These are phyloP conservation scores for Chloris gayana DNA, from an alignment of 176 grass and related monocot genomes.

Conservation along the genomic window DNA sequence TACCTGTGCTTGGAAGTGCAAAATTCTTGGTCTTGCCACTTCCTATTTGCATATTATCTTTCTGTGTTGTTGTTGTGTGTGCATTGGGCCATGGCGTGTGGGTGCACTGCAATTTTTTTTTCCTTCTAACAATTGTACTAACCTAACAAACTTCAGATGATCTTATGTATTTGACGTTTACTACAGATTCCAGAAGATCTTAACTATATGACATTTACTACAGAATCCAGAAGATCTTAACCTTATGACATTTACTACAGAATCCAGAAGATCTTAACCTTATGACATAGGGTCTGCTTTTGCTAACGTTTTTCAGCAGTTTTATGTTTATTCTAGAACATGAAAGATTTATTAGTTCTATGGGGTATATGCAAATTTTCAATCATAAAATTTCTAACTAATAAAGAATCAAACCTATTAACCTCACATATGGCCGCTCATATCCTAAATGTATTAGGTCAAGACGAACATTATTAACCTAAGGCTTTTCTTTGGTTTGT, in stretches of 20 bases:
- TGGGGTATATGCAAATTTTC: neutral
- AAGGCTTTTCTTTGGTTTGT: slow-evolving; percentile 11
- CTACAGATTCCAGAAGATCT: neutral
- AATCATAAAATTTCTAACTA: neutral
- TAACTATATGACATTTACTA: neutral
- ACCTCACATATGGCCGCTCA: neutral
- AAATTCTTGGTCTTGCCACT: neutral
- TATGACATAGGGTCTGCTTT: neutral
- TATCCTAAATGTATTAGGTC: slow-evolving; percentile 1
- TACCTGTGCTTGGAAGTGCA: neutral
- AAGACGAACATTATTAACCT: neutral
- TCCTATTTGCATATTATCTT: neutral
- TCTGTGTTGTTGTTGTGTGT: neutral
- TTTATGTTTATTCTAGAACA: neutral
- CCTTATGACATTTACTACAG: too few species aligned
- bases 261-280: too few species aligned
- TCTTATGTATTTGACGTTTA: neutral
- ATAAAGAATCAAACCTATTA: neutral
- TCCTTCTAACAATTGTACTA: neutral
- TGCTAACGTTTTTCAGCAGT: neutral
- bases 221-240: too few species aligned
- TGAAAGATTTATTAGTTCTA: neutral
- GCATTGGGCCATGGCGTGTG: neutral
- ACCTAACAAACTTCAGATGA: neutral
- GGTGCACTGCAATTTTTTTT: neutral